Conservation (phyloP, 495 filamentous ascomycete species). For the Neurospora sp. region DNA sequence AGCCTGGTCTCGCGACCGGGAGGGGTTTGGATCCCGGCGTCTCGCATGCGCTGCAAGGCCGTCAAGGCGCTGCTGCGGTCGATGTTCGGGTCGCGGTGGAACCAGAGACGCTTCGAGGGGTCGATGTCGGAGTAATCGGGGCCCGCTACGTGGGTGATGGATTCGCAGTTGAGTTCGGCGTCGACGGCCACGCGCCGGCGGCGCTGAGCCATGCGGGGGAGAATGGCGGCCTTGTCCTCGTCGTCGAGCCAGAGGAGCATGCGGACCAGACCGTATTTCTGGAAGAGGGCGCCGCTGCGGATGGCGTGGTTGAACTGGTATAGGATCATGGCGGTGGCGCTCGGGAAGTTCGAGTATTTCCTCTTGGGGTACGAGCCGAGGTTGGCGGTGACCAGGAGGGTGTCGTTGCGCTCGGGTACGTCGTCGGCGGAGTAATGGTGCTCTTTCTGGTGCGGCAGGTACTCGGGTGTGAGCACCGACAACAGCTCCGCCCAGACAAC, state of each 20-base stretch:
- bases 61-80: slow-evolving; percentile 22
- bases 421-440: slow-evolving; percentile 11
- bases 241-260: slow-evolving; percentile 54
- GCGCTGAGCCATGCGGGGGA: slow-evolving; percentile 42
- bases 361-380: slow-evolving; percentile 33
- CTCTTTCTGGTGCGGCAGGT: slow-evolving; percentile 41
- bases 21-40: slow-evolving; percentile 18
- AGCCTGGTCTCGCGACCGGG: slow-evolving; percentile 21
- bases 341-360: slow-evolving; percentile 24
- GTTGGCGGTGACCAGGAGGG: slow-evolving; percentile 58
- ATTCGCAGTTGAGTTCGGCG: slow-evolving; percentile 45
- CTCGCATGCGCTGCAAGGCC: slow-evolving; percentile 24
- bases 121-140: slow-evolving; percentile 5
- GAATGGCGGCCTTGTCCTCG: slow-evolving; percentile 38
- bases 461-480: slow-evolving; percentile 33
- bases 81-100: slow-evolving; percentile 21
- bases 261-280: slow-evolving; percentile 57
- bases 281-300: slow-evolving; percentile 36
- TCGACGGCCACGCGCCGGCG: slow-evolving; percentile 45
- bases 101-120: slow-evolving; percentile 1
- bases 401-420: slow-evolving; percentile 44
- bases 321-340: slow-evolving; percentile 31
- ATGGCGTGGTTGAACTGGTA: slow-evolving; percentile 39
- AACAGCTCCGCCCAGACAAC: slow-evolving; percentile 39
- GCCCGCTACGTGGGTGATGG: slow-evolving; percentile 35